Evolutionary conservation across 177 flowering plant genomes (phyloP).

Genomic region (Vitis hybrid): DNA sequence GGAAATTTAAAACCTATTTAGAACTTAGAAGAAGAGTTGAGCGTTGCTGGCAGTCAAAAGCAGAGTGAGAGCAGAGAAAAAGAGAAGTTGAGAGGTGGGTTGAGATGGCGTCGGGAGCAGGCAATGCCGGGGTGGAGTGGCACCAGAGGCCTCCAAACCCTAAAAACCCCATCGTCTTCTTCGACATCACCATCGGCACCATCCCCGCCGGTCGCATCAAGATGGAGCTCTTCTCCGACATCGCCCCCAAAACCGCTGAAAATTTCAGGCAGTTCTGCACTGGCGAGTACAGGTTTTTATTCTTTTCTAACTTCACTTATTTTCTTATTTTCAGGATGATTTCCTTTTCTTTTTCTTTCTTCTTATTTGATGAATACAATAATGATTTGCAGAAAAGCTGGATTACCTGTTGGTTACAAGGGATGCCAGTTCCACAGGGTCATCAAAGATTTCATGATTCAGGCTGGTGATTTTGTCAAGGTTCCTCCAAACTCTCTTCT

Average conservation of each 20-base stretch:
- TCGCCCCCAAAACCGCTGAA: slow-evolving; percentile 91
- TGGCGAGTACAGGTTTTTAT: slow-evolving; percentile 75
- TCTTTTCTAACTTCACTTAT: neutral
- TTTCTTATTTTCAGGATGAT: neutral
- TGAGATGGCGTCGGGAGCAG: slow-evolving; percentile 38
- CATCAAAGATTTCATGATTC: slow-evolving; percentile 97
- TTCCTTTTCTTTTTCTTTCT: neutral
- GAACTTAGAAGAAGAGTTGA: neutral
- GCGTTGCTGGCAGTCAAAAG: neutral
- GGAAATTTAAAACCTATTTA: neutral
- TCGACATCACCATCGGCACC: slow-evolving; percentile 87
- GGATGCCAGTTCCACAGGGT: slow-evolving; percentile 95
- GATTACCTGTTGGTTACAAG: slow-evolving; percentile 89
- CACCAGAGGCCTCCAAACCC: slow-evolving; percentile 92
- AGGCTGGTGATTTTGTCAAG: slow-evolving; percentile 97
- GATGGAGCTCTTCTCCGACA: slow-evolving; percentile 99
- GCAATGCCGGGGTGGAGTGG: slow-evolving; percentile 70
- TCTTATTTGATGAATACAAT: slow-evolving; percentile 7
- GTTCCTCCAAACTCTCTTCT: slow-evolving; percentile 28
- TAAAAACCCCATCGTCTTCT: slow-evolving; percentile 94
- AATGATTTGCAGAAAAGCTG: slow-evolving; percentile 66
- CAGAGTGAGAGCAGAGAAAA: neutral
- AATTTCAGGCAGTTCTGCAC: slow-evolving; percentile 99
- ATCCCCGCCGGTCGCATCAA: slow-evolving; percentile 96
- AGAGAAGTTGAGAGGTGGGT: neutral